These are phyloP conservation scores for Quercus robur DNA, from an alignment of 306 rosid species.

Conservation along the genomic window DNA sequence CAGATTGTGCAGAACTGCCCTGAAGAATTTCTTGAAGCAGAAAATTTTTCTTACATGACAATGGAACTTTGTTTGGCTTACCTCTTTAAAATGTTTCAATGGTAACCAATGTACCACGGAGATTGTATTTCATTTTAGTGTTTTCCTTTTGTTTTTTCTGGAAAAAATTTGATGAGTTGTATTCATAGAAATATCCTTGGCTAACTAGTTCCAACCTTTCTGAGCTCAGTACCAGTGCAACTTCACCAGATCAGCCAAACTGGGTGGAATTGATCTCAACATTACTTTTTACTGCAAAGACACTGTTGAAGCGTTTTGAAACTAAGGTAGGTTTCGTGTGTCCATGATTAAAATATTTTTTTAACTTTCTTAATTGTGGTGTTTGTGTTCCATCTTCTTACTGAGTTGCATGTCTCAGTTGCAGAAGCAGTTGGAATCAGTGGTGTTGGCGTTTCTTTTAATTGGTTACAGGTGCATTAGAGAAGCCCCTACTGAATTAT, in stretches of 20 bases:
- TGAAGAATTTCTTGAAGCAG: constrained; percentile 49
- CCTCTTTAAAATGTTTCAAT: constrained; percentile 46
- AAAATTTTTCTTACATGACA: constrained; percentile 54
- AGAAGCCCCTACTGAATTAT: constrained; percentile 58
- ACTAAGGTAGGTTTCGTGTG: constrained; percentile 57
- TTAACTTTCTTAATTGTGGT: constrained; percentile 1
- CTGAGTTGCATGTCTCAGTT: constrained; percentile 29
- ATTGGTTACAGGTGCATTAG: constrained; percentile 63
- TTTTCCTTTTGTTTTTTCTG: neutral
- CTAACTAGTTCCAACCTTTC: constrained; percentile 25
- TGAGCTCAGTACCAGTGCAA: constrained; percentile 44
- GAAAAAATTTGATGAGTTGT: constrained; percentile 1
- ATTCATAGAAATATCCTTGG: constrained; percentile 5
- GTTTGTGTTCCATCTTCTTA: constrained; percentile 3
- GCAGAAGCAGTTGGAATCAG: constrained; percentile 62
- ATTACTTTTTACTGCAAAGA: constrained; percentile 56
- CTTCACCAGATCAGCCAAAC: constrained; percentile 32
- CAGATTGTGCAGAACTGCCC: constrained; percentile 91
- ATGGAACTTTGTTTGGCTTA: constrained; percentile 73
- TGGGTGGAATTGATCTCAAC: constrained; percentile 54
- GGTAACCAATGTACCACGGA: constrained; percentile 41
- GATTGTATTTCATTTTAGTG: constrained; percentile 6
- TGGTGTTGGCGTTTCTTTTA: constrained; percentile 63
- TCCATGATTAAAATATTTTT: constrained; percentile 11
- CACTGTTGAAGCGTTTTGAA: constrained; percentile 55